Conservation (phyloP, 1,139 yeast genomes). For the Pichia sp. region DNA sequence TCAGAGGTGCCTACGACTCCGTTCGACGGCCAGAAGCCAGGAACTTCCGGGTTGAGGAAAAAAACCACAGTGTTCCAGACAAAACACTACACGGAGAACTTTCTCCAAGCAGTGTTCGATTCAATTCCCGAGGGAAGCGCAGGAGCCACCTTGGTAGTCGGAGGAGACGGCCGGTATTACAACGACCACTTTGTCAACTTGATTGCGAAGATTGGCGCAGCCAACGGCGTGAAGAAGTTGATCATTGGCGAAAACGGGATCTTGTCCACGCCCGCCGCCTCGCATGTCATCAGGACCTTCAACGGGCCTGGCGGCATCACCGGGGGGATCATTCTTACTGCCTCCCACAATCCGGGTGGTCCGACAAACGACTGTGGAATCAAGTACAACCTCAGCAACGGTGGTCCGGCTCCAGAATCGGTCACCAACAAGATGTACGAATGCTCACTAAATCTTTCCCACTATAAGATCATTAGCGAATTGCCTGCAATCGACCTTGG, state of each 20-base stretch:
- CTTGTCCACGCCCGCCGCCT: conserved; percentile 93
- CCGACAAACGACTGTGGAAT: conserved; percentile 90
- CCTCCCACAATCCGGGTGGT: conserved; percentile 99
- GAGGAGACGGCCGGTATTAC: conserved; percentile 96
- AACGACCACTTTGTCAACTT: conserved; percentile 77
- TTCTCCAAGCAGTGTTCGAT: conserved; percentile 77
- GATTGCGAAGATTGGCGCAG: conserved; percentile 81
- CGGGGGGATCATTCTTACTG: conserved; percentile 95
- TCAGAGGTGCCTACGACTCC: conserved; percentile 55
- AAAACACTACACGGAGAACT: conserved; percentile 84
- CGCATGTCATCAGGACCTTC: conserved; percentile 77
- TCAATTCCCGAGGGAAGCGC: conserved; percentile 87
- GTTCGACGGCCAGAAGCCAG: conserved; percentile 91
- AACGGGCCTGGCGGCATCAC: conserved; percentile 52
- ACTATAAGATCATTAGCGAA: conserved; percentile 53
- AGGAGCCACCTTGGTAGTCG: conserved; percentile 77
- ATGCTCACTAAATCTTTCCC: conserved; percentile 52
- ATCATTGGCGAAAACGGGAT: conserved; percentile 86
- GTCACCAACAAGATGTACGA: conserved; percentile 86
- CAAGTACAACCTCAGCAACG: conserved; percentile 90
- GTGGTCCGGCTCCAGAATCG: conserved; percentile 98
- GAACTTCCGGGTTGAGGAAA: conserved; percentile 94
- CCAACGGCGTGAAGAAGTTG: conserved; percentile 81
- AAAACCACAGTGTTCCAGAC: conserved; percentile 82
- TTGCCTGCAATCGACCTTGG: conserved; percentile 60